Evolutionary conservation across 2,329 filamentous ascomycete genomes (phyloP), one percentile per base, ranked within the genome.

Genomic region (Arachnomyces sp.): DNA sequence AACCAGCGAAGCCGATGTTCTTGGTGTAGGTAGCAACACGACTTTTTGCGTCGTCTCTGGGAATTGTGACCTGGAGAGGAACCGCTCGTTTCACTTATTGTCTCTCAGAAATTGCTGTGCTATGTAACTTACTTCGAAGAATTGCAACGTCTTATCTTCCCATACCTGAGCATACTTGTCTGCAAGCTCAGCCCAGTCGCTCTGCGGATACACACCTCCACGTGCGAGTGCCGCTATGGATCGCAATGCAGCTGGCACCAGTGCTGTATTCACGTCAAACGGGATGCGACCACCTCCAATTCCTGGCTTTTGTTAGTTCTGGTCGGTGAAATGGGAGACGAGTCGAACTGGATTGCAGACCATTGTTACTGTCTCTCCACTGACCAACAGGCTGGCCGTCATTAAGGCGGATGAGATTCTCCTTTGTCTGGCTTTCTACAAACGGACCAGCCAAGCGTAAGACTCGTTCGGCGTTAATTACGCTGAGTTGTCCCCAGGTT

Each of bases 221-320:
- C 56, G 55, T 2, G 74, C 62, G 2, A 82, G 59, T 0, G 65
- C 62, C 2, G 72, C 68, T 29, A 82, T 79, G 2, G 76, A 70
- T 8, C 73, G 67, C 0, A 82, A 64, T 2, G 74, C 77, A 2
- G 79, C 77, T 0, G 79, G 79, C 0, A 73, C 74, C 0, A 82
- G 63, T 1, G 75, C 78, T 0, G 74, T 74, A 49, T 82, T 82
- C 16, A 82, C 77, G 45, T 81, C 72, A 51, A 77, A 82, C 0
- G 79, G 77, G n/a, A 80, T 75, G 0, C 73, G 67, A 2, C 76
- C 78, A 28, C 76, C 76, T 1, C 74, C 79, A 11, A 82, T 64
- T 8, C 54, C 54, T 56, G 31, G 12, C 11, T 4, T 20, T 18
- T 28, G 3, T 31, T 31, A 16, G 36, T 31, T 37, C 39, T 16